Conservation (phyloP, 106 monocot genomes). For the Cymbidium sinense region DNA sequence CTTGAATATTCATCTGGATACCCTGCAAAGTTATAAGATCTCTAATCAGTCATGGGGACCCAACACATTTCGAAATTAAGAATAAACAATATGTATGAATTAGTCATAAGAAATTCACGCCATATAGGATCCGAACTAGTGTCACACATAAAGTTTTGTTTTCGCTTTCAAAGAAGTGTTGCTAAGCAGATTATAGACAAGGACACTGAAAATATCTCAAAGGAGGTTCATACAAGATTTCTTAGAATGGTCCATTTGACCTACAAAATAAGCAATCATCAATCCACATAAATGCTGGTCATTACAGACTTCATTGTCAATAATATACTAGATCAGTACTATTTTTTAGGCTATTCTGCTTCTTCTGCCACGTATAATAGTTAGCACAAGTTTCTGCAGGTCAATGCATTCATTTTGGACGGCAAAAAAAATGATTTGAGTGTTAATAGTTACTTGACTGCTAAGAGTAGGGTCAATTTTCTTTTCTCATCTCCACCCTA, state of each 20-base stretch:
- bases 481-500: not conserved
- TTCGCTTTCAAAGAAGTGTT: not conserved
- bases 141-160: not conserved
- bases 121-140: not conserved
- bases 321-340: not conserved
- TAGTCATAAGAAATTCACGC: not conserved
- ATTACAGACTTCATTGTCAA: not conserved
- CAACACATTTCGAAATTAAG: not conserved
- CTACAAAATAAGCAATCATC: not conserved
- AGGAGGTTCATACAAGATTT: not conserved
- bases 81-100: not conserved
- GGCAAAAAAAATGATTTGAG: not conserved
- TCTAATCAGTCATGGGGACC: not conserved
- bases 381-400: not conserved
- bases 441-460: not conserved
- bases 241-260: not conserved
- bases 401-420: not conserved
- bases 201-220: not conserved
- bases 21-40: slow-evolving; percentile 41
- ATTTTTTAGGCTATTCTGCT: not conserved
- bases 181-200: not conserved
- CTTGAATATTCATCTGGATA: slow-evolving; percentile 94
- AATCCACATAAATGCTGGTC: not conserved
- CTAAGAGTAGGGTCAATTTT: not conserved
- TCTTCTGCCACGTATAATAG: not conserved